Evolutionary conservation across 2,329 filamentous ascomycete genomes (phyloP).

Genomic region (Fusarium sarcochroum): DNA sequence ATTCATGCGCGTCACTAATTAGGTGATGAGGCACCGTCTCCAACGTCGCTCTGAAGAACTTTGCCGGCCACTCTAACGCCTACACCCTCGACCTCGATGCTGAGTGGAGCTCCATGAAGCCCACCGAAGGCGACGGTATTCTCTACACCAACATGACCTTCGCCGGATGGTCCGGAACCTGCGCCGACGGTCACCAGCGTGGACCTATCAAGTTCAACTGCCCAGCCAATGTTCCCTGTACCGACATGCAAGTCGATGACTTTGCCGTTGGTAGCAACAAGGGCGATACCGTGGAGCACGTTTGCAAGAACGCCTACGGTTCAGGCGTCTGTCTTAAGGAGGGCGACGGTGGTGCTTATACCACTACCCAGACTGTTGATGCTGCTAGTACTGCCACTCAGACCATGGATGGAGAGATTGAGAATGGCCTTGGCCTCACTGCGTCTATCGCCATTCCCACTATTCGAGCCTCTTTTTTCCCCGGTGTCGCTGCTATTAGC

Average conservation of each 20-base stretch:
- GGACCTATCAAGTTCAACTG: conserved; percentile 45
- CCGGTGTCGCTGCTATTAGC: conserved; percentile 35
- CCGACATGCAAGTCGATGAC: conserved; percentile 38
- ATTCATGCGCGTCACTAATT: too few relatives aligned
- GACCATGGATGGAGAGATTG: conserved; percentile 38
- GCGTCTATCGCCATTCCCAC: conserved; percentile 37
- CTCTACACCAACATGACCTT: conserved; percentile 43
- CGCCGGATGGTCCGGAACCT: conserved; percentile 42
- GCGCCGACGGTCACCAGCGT: conserved; percentile 33
- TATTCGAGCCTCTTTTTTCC: conserved; percentile 29
- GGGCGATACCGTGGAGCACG: conserved; percentile 30
- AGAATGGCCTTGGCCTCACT: conserved; percentile 30
- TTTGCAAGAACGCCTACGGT: conserved; percentile 40
- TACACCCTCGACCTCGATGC: conserved; percentile 41
- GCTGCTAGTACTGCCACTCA: conserved; percentile 12
- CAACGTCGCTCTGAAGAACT: conserved; percentile 41
- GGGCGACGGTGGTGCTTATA: conserved; percentile 22
- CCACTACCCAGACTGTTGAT: conserved; percentile 33
- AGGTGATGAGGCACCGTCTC: conserved; percentile 3
- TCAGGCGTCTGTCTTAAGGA: conserved; percentile 35
- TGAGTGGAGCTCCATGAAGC: conserved; percentile 38
- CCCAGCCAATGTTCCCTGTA: conserved; percentile 33
- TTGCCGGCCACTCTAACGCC: conserved; percentile 42
- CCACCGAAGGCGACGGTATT: conserved; percentile 29
- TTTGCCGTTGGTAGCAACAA: conserved; percentile 35